Conservation (phyloP, 2,329 filamentous ascomycete genomes). For the Sporothrix inflata region DNA sequence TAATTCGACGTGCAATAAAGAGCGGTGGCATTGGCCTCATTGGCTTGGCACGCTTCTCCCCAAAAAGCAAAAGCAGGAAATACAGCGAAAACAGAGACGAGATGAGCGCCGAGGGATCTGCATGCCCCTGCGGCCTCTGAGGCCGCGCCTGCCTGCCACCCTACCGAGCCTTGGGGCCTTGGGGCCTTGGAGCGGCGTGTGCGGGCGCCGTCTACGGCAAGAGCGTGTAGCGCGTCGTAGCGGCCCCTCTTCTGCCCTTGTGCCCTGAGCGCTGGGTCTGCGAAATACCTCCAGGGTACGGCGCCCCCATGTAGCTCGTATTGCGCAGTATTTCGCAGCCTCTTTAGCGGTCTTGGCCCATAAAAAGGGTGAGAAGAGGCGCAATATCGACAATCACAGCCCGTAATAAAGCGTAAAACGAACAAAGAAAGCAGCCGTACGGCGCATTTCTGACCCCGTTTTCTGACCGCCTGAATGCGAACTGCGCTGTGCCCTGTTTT, state of each 20-base stretch:
- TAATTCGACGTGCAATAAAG: neutral
- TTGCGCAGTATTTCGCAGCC: neutral
- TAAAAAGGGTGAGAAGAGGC: neutral
- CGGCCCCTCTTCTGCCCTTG: neutral
- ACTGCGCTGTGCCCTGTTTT: constrained; percentile 19
- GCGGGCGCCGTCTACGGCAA: neutral
- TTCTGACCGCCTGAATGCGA: neutral
- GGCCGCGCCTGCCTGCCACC: neutral
- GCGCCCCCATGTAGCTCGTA: neutral
- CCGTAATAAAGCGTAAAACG: neutral
- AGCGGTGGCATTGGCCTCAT: constrained; percentile 8
- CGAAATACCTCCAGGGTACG: neutral
- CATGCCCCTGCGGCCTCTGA: constrained; percentile 1
- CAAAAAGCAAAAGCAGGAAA: neutral
- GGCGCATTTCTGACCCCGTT: neutral
- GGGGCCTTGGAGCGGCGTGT: too few relatives aligned
- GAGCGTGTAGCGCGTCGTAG: constrained; percentile 5
- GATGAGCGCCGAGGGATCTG: constrained; percentile 10
- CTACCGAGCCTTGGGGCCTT: neutral
- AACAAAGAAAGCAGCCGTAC: constrained; percentile 20
- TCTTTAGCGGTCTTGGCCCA: constrained; percentile 12
- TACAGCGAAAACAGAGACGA: neutral
- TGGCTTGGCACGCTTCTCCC: constrained; percentile 2
- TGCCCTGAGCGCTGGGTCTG: neutral
- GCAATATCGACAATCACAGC: neutral